Base-by-base conservation (phyloP, 768 basidiomycete genomes). In the Collybia sordida region DNA sequence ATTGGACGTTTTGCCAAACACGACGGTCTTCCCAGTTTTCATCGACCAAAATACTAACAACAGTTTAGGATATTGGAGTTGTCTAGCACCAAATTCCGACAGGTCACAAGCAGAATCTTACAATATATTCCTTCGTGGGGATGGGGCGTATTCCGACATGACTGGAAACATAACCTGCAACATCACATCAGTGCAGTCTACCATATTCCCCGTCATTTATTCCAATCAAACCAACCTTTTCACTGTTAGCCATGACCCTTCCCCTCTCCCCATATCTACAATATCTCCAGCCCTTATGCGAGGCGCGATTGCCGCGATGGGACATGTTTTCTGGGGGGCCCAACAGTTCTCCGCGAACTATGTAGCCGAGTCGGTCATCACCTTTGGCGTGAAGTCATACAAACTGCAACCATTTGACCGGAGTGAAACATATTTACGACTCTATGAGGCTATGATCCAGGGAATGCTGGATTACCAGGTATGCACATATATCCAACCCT, bases 381-480 rank as follows among this genome's bases (percentile, higher is more conserved):
- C 59, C 28, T 52, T 50, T 21, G 62, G 60, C 6, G 48, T 57
- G 18, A 62, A 59, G 38, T 43, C 49, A 19, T 59, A 55, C 40
- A 25, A 22, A 6, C 25, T 55, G 34, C n/a, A 28, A 15, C 47
- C 55, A 15, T 44, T 50, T 42, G 24, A 14, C 3, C 28, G 18
- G 25, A 25, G 36, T 9, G 11, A 37, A 3, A 23, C 8, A 27
- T 58, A 60, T 42, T 49, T 62, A 38, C 47, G n/a, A 31, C 49
- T 64, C 22, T 60, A 44, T 18, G 59, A 48, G 42, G 49, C 50
- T 19, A 57, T 64, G 59, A 45, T 64, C 12, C 50, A 60, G 54
- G 62, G 62, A 8, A 57, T 64, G 21, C 22, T 64, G 4, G 59
- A 64, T 18, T 63, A 63, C 24, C 37, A 59, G 57, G 61, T 60